phyloP scores from a whole-genome alignment of 192 early-diverging fungal genomes.

The Coemansia sp. region DNA sequence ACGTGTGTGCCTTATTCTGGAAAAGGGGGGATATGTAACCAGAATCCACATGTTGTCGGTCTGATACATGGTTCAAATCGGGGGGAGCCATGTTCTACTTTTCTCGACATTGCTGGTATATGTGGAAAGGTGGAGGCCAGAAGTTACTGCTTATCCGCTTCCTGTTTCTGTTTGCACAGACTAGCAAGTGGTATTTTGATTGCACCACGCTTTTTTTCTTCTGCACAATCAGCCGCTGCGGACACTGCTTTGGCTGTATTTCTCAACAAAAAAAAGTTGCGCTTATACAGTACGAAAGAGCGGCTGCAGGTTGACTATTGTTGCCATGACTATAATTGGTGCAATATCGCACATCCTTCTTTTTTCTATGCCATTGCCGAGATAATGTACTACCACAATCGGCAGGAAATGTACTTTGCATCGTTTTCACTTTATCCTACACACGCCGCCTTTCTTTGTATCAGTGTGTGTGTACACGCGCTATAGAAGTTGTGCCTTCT shows the following conservation, averaged over 20 bases:
- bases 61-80: not conserved
- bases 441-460: not conserved
- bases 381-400: conserved; percentile 22
- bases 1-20: not conserved
- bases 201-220: no score
- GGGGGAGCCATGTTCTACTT: no score
- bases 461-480: not conserved
- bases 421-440: conserved; percentile 6
- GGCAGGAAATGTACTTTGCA: conserved; percentile 1
- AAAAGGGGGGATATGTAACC: conserved; percentile 7
- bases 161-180: no score
- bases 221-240: no score
- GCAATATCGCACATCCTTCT: conserved; percentile 16
- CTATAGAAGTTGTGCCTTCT: not conserved
- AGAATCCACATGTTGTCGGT: conserved; percentile 5
- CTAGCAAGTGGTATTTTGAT: no score
- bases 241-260: no score
- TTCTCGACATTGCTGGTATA: no score
- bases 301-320: conserved; percentile 19
- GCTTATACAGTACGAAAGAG: no score
- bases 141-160: no score
- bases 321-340: conserved; percentile 26
- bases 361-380: conserved; percentile 24
- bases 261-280: no score
- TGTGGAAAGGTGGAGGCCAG: no score